Evolutionary conservation across 2,329 filamentous ascomycete species (phyloP).

Genomic region (Monilinia fructicola): DNA sequence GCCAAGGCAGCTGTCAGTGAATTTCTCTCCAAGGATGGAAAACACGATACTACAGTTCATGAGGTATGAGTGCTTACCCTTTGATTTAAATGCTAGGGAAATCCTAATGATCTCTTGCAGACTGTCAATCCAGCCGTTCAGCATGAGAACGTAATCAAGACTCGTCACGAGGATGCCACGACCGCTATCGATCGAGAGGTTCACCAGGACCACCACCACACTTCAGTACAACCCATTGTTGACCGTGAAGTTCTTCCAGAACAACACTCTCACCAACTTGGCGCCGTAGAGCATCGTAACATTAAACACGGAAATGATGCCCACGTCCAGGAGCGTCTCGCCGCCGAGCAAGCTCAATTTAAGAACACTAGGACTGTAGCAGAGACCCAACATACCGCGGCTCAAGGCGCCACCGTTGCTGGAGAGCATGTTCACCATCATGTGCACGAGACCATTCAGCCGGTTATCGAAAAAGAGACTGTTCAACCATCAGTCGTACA

Average conservation of each 20-base stretch:
- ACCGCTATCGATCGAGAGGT: conserved; percentile 67
- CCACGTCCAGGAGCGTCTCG: conserved; percentile 49
- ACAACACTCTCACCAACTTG: conserved; percentile 60
- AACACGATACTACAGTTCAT: conserved; percentile 70
- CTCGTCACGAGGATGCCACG: conserved; percentile 60
- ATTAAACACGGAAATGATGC: conserved; percentile 59
- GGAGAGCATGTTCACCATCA: conserved; percentile 65
- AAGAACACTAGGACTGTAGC: conserved; percentile 49
- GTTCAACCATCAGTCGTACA: conserved; percentile 68
- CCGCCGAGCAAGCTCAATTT: conserved; percentile 55
- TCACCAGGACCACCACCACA: conserved; percentile 72
- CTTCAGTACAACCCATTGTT: conserved; percentile 63
- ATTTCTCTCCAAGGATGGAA: conserved; percentile 61
- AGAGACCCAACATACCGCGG: conserved; percentile 50
- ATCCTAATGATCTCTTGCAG: conserved; percentile 26
- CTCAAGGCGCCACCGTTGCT: conserved; percentile 50
- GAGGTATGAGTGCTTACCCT: conserved; percentile 44
- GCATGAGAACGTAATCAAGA: conserved; percentile 59
- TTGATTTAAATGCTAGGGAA: not conserved
- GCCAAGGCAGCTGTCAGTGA: conserved; percentile 61
- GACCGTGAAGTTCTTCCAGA: conserved; percentile 58
- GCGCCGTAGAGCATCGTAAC: conserved; percentile 58
- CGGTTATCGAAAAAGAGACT: conserved; percentile 68
- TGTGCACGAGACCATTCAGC: conserved; percentile 55
- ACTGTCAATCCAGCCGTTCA: conserved; percentile 59